A percentile compares a stretch with the other conserved stretches of the same genome.
Conservation (phyloP, 1,139 yeast species). For the Yamadazyma friedrichii region DNA sequence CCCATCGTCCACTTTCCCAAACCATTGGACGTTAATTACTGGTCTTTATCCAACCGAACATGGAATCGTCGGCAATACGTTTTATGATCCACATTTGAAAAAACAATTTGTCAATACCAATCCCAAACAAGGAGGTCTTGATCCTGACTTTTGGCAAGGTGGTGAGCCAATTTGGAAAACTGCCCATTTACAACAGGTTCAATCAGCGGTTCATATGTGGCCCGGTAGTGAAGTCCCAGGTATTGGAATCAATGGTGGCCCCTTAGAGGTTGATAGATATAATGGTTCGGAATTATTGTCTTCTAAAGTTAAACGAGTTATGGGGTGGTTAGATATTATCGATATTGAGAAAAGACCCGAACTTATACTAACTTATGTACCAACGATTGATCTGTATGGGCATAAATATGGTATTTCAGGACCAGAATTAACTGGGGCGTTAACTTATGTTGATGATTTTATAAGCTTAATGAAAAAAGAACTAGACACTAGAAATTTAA, state of each 20-base stretch:
- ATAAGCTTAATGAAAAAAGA: constrained; percentile 50
- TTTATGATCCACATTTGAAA: constrained; percentile 59
- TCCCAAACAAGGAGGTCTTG: constrained; percentile 53
- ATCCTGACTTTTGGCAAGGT: constrained; percentile 73
- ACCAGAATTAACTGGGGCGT: constrained; percentile 49
- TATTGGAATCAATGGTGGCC: constrained; percentile 41
- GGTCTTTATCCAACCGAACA: constrained; percentile 83
- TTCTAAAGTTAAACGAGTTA: constrained; percentile 54
- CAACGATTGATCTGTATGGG: constrained; percentile 75
- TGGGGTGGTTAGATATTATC: constrained; percentile 62
- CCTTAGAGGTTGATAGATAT: constrained; percentile 57
- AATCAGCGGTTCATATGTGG: constrained; percentile 92
- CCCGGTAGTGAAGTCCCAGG: constrained; percentile 83
- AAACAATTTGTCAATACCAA: constrained; percentile 66
- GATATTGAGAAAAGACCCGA: constrained; percentile 63
- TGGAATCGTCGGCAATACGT: constrained; percentile 84
- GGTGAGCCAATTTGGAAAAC: constrained; percentile 91
- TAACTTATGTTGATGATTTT: constrained; percentile 64
- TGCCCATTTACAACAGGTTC: constrained; percentile 61
- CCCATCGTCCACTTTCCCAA: constrained; percentile 88
- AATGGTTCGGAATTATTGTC: constrained; percentile 63
- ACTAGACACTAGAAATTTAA: constrained; percentile 53
- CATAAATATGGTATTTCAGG: constrained; percentile 72
- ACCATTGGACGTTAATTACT: constrained; percentile 88
- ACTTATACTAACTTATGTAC: constrained; percentile 75